Evolutionary conservation across 2,329 filamentous ascomycete species (phyloP), one percentile per base, ranked within the genome.

Genomic region (Apiospora sp.): DNA sequence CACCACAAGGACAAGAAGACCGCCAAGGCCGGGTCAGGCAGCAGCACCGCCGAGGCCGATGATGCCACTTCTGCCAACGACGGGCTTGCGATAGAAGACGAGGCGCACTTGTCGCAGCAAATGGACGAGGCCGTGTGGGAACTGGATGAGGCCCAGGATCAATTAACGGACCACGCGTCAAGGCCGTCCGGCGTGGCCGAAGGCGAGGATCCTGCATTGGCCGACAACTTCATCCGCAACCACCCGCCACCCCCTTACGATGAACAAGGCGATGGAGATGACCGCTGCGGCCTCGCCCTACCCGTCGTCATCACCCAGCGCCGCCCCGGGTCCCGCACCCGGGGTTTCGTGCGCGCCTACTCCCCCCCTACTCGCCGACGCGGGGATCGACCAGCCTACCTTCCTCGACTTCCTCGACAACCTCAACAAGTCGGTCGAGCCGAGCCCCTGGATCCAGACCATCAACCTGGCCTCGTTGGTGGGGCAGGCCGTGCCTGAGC

Each of bases 341-440:
- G 84, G 27, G 85, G 85, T 0, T 86, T 86, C 74, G 79, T 86
- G 5, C 80, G 82, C 12, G 85, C 84, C 1, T 87, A 86, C 73
- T 80, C 84, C 0, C 85, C 85, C 85, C 0, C 78, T 82, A 1
- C 79, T 87, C 0, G 76, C 77, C 12, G 75, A 81, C 19, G 75
- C 77, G 19, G 84, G 82, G 54, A 84, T 87, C 75, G 80, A 83
- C 68, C 80, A 86, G 76, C 75, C 79, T 10, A 80, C 80, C 3
- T 87, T 85, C 74, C 74, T 86, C 16, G 75, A 77, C 13, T 87
- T 87, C 73, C 73, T 87, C 19, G 79, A 84, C 34, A 81, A 79
- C 46, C 81, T 86, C 73, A 79, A 86, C 72, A 80, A 81, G 22
- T 79, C 82, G 2, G 81, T 80, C 16, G 79, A 81, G 73, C 82